A percentile compares a stretch with the other conserved stretches of the same genome.
Evolutionary conservation across 2,329 filamentous ascomycete species (phyloP).

Genomic region (Botrytis elliptica): DNA sequence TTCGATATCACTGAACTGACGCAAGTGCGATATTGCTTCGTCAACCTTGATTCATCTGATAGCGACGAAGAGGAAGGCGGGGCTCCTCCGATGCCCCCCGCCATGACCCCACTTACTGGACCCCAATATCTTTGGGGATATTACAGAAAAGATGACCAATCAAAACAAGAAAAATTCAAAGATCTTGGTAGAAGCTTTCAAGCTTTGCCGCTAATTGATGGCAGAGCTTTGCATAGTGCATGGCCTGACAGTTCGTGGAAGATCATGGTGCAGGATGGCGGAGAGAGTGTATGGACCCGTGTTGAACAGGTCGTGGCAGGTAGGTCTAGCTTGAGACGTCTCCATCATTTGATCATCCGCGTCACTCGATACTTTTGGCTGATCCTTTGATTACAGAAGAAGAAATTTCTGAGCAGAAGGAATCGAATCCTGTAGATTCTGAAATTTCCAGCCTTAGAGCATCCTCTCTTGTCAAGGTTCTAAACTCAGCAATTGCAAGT

Average conservation of each 20-base stretch:
- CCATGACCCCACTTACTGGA: conserved; percentile 13
- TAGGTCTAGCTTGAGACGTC: neutral
- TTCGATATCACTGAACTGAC: conserved; percentile 30
- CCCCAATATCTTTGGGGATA: conserved; percentile 7
- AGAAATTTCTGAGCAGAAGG: neutral
- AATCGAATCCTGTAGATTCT: neutral
- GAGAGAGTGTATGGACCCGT: neutral
- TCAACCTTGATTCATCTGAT: neutral
- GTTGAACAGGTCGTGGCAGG: neutral
- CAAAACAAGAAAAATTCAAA: too few species aligned
- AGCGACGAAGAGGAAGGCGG: neutral
- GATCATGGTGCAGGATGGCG: too few species aligned
- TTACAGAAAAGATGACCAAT: neutral
- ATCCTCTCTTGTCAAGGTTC: conserved; percentile 3
- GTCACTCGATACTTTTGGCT: neutral
- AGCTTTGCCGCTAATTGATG: neutral
- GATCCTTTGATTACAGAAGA: neutral
- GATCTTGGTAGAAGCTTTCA: neutral
- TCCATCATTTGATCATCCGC: neutral
- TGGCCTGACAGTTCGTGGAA: neutral
- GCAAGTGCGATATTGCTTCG: conserved; percentile 30
- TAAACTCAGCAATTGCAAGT: neutral
- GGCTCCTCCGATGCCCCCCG: neutral
- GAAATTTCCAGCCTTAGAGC: neutral
- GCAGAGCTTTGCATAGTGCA: conserved; percentile 4